Evolutionary conservation across 2,329 filamentous ascomycete genomes (phyloP), one percentile per base, ranked within the genome.

Genomic region (Cadophora sp.): DNA sequence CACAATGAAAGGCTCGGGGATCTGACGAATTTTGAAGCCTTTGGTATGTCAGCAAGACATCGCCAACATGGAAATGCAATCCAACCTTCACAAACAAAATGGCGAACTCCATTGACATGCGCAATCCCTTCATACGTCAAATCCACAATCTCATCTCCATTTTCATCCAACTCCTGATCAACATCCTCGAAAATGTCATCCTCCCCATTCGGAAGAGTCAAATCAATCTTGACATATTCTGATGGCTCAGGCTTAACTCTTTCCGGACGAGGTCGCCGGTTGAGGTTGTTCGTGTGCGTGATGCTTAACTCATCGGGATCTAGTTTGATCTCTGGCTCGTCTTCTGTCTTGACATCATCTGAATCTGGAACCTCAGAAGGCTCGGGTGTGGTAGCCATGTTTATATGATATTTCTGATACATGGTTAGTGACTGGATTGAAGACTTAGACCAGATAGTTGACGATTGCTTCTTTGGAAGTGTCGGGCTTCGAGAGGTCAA

Each of bases 21-120:
- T 71, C 51, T 76, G 75, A 16, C 71, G 73, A 34, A 77, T 75
- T 62, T 73, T 76, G 58, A 77, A 75, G n/a, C 72, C 74, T 73
- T 34, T 31, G 26, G n/a, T 16, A 56, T n/a, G 22, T 61, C 26
- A 61, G 29, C 9, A 31, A 19, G 11, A 29, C 12, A 4, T 3
- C 9, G 31, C 6, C 40, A n/a, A 24, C 16, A 11, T n/a, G 12
- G 40, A 40, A 5, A 46, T 14, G 19, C 26, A 29, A 43, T 62
- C 66, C 16, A 29, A 75, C 75, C 75, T 71, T 76, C 73, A 50
- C 72, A 74, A 59, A 75, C 73, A 62, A 74, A 74, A 60, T 73
- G 71, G 14, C 71, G 69, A 1, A 71, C 67, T 27, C 70, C 71
- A 68, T 74, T 66, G 22, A 73, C 69, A 62, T 75, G 71, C 2